A percentile compares a stretch with the other conserved stretches of the same genome.
phyloP scores from a whole-genome alignment of 441 rosid species.

The Corymbia calophylla region DNA sequence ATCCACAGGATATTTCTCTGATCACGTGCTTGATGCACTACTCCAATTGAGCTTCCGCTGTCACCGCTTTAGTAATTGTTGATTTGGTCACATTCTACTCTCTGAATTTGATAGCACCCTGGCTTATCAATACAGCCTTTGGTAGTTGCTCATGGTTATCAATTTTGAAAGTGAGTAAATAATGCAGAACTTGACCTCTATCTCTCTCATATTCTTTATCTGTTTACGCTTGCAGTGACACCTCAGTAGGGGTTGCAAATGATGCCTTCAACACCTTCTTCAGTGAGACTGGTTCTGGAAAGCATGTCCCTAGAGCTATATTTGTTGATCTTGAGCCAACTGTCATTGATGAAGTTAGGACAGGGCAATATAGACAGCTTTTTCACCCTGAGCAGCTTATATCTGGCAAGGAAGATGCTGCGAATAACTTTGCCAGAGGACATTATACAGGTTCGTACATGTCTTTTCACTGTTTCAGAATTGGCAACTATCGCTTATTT shows the following conservation, averaged over 20 bases:
- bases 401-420: slow-evolving; percentile 84
- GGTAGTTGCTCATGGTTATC: not conserved
- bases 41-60: not conserved
- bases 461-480: not conserved
- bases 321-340: slow-evolving; percentile 76
- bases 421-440: slow-evolving; percentile 83
- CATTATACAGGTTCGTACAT: slow-evolving; percentile 54
- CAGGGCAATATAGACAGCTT: slow-evolving; percentile 60
- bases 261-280: slow-evolving; percentile 84
- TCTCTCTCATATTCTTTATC: not conserved
- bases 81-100: not conserved
- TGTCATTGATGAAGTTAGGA: slow-evolving; percentile 73
- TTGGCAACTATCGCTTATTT: not conserved
- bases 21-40: not conserved
- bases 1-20: not conserved
- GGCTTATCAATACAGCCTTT: not conserved
- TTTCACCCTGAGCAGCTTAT: slow-evolving; percentile 88
- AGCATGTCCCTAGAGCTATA: slow-evolving; percentile 78
- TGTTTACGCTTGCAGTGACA: slow-evolving; percentile 40
- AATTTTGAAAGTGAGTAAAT: not conserved
- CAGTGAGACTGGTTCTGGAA: slow-evolving; percentile 77
- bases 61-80: not conserved
- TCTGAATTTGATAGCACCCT: not conserved
- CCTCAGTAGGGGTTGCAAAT: slow-evolving; percentile 35
- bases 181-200: not conserved